A percentile compares a stretch with the other conserved stretches of the same genome.
These are phyloP conservation scores for Penicillium sp. DNA, from an alignment of 2,329 filamentous ascomycete species.

Conservation along the genomic window DNA sequence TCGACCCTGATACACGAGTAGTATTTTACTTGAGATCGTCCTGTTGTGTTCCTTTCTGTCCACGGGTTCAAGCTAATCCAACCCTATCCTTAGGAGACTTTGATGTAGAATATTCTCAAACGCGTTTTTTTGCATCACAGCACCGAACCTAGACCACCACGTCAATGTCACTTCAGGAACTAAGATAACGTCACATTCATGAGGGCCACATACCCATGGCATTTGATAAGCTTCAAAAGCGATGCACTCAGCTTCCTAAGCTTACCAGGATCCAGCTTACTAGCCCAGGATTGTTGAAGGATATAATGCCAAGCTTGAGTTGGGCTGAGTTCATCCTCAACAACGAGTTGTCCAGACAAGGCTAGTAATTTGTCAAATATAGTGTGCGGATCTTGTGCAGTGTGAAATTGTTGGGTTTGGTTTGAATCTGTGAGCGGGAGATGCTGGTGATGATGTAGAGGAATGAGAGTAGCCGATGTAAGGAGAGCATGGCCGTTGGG, in stretches of 20 bases:
- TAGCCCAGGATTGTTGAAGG: conserved; percentile 23
- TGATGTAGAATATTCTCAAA: not conserved
- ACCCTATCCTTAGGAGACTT: not conserved
- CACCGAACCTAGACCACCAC: not conserved
- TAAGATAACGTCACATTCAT: not conserved
- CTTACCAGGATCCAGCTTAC: conserved; percentile 12
- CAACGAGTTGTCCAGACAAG: conserved; percentile 12
- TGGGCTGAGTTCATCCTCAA: conserved; percentile 32
- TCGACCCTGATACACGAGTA: not conserved
- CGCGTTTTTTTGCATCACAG: not conserved
- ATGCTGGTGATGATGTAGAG: conserved; percentile 1
- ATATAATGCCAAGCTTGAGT: conserved; percentile 37
- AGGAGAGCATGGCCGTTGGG: conserved; percentile 32
- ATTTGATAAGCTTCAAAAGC: conserved; percentile 28
- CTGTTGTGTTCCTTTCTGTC: not conserved
- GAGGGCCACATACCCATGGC: conserved; percentile 32
- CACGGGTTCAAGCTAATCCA: not conserved
- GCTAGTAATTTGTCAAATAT: conserved; percentile 19
- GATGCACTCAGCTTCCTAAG: conserved; percentile 24
- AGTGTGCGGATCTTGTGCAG: not conserved
- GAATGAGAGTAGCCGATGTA: conserved; percentile 29
- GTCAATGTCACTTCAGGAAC: not conserved
- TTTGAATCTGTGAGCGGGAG: not conserved
- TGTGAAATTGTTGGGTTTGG: not conserved
- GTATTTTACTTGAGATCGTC: not conserved